Evolutionary conservation across 2,329 filamentous ascomycete genomes (phyloP).

Genomic region (Cordyceps tenuipes): DNA sequence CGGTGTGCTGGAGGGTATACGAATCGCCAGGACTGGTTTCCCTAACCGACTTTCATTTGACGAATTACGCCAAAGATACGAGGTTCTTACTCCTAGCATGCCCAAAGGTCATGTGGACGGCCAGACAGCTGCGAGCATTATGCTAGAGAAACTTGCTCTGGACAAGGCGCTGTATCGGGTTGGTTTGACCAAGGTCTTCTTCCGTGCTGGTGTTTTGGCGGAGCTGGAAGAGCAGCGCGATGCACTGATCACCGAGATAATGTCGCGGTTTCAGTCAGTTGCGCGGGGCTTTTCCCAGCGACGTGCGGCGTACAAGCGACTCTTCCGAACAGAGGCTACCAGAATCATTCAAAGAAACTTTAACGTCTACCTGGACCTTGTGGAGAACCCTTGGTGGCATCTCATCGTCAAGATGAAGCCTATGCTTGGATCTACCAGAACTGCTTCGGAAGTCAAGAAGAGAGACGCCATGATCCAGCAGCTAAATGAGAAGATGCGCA

Average conservation of each 20-base stretch:
- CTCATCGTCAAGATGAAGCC: slow-evolving; percentile 93
- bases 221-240: slow-evolving; percentile 96
- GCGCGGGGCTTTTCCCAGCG: slow-evolving; percentile 85
- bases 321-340: slow-evolving; percentile 91
- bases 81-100: slow-evolving; percentile 83
- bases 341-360: slow-evolving; percentile 94
- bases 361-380: slow-evolving; percentile 80
- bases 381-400: slow-evolving; percentile 95
- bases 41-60: slow-evolving; percentile 87
- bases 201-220: slow-evolving; percentile 88
- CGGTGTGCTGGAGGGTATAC: slow-evolving; percentile 96
- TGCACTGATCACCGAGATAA: slow-evolving; percentile 84
- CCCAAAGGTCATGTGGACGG: slow-evolving; percentile 88
- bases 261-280: slow-evolving; percentile 85
- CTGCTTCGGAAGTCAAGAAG: slow-evolving; percentile 88
- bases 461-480: slow-evolving; percentile 87
- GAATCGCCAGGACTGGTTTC: slow-evolving; percentile 93
- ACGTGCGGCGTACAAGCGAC: slow-evolving; percentile 79
- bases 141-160: slow-evolving; percentile 80
- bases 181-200: slow-evolving; percentile 95
- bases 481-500: slow-evolving; percentile 73
- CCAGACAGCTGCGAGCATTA: slow-evolving; percentile 73
- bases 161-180: slow-evolving; percentile 86
- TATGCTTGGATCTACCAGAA: slow-evolving; percentile 82
- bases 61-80: slow-evolving; percentile 92